Evolutionary conservation across 805 yeast species (phyloP).

Genomic region (Deakozyma indianensis): DNA sequence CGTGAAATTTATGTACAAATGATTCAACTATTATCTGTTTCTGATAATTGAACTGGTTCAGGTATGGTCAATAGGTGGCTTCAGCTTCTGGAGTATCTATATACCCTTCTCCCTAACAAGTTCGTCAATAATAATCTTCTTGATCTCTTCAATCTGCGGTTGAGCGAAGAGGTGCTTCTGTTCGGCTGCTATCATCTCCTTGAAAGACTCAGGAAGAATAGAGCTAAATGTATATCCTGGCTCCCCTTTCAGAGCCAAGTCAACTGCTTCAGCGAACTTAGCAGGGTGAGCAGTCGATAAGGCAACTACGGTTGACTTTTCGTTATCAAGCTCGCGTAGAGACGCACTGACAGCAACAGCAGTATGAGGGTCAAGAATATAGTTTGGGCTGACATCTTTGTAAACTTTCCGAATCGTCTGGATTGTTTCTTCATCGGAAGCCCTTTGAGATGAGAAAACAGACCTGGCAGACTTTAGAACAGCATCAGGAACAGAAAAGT

Average conservation of each 20-base stretch:
- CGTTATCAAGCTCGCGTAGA: slow-evolving; percentile 40
- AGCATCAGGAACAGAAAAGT: slow-evolving; percentile 51
- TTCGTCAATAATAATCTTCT: slow-evolving; percentile 61
- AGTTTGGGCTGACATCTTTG: slow-evolving; percentile 38
- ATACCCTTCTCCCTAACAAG: slow-evolving; percentile 30
- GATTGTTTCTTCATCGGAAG: slow-evolving; percentile 65
- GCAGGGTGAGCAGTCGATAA: slow-evolving; percentile 99
- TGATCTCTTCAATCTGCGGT: slow-evolving; percentile 62
- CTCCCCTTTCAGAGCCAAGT: slow-evolving; percentile 51
- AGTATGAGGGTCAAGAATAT: slow-evolving; percentile 91
- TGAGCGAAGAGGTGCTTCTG: slow-evolving; percentile 61
- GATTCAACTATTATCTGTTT: no score
- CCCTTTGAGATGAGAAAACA: slow-evolving; percentile 68
- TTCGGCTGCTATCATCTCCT: slow-evolving; percentile 51
- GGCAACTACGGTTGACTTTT: slow-evolving; percentile 39
- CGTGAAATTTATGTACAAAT: no score
- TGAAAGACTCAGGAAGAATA: slow-evolving; percentile 81
- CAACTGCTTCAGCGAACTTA: slow-evolving; percentile 92
- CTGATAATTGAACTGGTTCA: no score
- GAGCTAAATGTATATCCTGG: slow-evolving; percentile 72
- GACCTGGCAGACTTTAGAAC: slow-evolving; percentile 52
- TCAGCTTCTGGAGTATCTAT: not conserved
- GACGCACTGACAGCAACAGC: slow-evolving; percentile 87
- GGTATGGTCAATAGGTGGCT: no score
- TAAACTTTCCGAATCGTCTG: slow-evolving; percentile 63